Evolutionary conservation across 345 rosid species (phyloP), one percentile per base, ranked within the genome.

Genomic region (Kernera saxatilis): DNA sequence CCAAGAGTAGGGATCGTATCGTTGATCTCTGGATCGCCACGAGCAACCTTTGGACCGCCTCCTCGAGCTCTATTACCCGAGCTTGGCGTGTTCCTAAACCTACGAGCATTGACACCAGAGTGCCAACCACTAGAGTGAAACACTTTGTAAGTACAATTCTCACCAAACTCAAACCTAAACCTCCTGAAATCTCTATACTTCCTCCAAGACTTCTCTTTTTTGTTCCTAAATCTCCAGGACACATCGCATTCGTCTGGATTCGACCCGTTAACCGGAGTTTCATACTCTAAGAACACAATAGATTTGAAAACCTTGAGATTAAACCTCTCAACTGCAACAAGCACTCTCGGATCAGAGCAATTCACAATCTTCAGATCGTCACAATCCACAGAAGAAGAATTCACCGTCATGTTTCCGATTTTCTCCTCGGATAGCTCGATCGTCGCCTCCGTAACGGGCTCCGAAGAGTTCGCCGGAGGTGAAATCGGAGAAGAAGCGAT

Each of bases 121-220:
- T 89, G 97, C 96, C 92, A 93, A 40, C 96, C 97, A 66, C 80
- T 59, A 0, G 93, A 82, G 59, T 81, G 88, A 64, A 79, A 71
- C 60, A 87, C 82, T 62, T 73, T 79, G 60, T 85, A 91, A 11
- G 80, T 78, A 78, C 97, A 91, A 44, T 86, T 80, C 53, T 84
- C 98, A 44, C 83, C 79, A 52, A 76, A 73, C 18, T 76, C 88
- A 55, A 93, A 81, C 80, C 67, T 86, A 70, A 91, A 91, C 87
- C 97, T 89, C 75, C 97, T 82, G 61, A 93, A 91, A 79, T 93
- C 96, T 77, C 94, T 85, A 8, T 93, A 93, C 69, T 76, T 87
- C 84, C 97, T 89, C 98, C 97, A 93, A 0, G 96, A 93, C 72
- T 85, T 93, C 79, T 93, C 98, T 71, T 87, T 93, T 78, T 84